Conservation (phyloP, 305 asterid genomes). For the Euphrasia arctica region DNA sequence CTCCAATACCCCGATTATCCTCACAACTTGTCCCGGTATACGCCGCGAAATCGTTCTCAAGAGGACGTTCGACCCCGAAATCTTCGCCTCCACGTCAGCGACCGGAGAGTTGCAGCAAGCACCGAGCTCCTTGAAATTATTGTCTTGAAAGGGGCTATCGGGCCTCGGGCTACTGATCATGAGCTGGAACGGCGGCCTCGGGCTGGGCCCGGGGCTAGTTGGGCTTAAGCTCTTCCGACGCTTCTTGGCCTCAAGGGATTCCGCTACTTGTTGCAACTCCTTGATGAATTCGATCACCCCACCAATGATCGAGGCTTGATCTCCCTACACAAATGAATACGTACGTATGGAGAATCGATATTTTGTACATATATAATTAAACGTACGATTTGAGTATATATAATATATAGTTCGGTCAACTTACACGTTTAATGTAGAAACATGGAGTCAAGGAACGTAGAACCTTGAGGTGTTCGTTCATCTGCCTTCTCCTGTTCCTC, state of each 20-base stretch:
- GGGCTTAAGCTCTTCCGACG: constrained; percentile 63
- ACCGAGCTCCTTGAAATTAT: constrained; percentile 63
- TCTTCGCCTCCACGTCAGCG: constrained; percentile 82
- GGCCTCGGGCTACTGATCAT: constrained; percentile 40
- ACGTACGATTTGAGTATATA: too few relatives aligned
- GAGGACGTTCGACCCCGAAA: constrained; percentile 72
- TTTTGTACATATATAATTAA: not conserved
- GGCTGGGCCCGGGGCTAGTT: constrained; percentile 53
- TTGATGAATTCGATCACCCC: constrained; percentile 88
- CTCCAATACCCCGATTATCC: constrained; percentile 63
- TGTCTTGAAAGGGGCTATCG: constrained; percentile 33
- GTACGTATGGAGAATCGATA: not conserved
- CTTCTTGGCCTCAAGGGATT: constrained; percentile 77
- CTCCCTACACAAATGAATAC: constrained; percentile 28
- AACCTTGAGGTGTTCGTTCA: constrained; percentile 94
- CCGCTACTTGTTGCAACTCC: constrained; percentile 73
- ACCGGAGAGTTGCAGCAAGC: constrained; percentile 76
- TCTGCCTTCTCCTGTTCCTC: constrained; percentile 87
- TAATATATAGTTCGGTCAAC: not conserved
- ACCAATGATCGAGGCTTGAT: constrained; percentile 85
- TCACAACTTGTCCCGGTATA: constrained; percentile 34
- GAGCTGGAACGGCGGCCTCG: constrained; percentile 42
- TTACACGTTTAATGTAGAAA: constrained; percentile 91
- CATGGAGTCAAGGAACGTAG: constrained; percentile 89
- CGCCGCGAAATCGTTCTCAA: constrained; percentile 36